Evolutionary conservation across 1,284 basidiomycete genomes (phyloP).

Genomic region (Trametes pubescens): DNA sequence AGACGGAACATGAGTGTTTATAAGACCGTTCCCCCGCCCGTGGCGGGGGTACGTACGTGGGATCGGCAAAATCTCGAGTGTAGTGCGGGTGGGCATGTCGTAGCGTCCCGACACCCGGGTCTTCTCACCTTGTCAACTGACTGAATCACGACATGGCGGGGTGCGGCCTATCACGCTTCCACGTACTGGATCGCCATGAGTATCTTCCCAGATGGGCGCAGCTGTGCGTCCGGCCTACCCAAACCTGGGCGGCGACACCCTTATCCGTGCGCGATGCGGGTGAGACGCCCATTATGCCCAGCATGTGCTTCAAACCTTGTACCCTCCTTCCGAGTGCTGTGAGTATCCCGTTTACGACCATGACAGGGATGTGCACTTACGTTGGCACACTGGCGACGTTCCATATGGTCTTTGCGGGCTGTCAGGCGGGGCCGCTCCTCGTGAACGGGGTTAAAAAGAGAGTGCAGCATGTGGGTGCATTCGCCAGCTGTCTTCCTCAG

Average conservation of each 20-base stretch:
- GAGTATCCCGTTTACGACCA: conserved; percentile 26
- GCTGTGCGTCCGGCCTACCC: conserved; percentile 15
- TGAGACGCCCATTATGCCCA: conserved; percentile 5
- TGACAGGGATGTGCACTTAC: conserved; percentile 23
- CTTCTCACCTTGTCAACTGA: conserved; percentile 39
- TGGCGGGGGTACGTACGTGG: conserved; percentile 30
- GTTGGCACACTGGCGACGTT: conserved; percentile 15
- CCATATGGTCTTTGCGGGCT: conserved; percentile 15
- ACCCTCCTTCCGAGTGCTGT: conserved; percentile 14
- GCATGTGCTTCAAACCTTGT: conserved; percentile 23
- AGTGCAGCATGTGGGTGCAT: conserved; percentile 26
- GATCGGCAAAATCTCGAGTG: conserved; percentile 44
- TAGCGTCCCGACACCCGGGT: conserved; percentile 36
- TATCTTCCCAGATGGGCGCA: conserved; percentile 30
- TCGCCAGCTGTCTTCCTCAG: conserved; percentile 10
- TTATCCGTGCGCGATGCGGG: conserved; percentile 13
- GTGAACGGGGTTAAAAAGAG: conserved; percentile 24
- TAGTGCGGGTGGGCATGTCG: conserved; percentile 33
- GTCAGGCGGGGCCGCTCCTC: conserved; percentile 27
- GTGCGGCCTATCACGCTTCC: conserved; percentile 30
- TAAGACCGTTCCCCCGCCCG: conserved; percentile 28
- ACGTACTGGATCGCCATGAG: conserved; percentile 31
- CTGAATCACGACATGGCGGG: conserved; percentile 34
- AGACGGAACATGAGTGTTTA: conserved; percentile 28
- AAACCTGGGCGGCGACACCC: conserved; percentile 15